Evolutionary conservation across 495 filamentous ascomycete genomes (phyloP), one percentile per base, ranked within the genome.

Genomic region (Patellaria atrata): DNA sequence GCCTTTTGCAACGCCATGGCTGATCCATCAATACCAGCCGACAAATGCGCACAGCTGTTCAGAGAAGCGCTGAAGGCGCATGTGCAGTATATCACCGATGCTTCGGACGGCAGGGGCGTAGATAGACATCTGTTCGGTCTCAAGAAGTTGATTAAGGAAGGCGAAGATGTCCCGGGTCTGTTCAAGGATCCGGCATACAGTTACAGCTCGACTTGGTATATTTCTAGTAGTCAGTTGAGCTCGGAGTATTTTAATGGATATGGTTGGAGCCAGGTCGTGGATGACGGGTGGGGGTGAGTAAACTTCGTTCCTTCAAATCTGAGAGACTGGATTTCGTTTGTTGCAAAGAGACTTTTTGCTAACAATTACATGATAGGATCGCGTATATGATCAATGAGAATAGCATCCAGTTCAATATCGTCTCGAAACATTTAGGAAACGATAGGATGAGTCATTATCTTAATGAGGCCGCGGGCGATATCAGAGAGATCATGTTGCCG

Each of bases 371-470:
- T 33, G n/a, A 6, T 37, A 54, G 53, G 14, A 92, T 99, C 57
- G 91, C 91, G 9, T 99, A 99, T 50, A 99, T 99, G 91, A 94
- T 99, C 51, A 99, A 99, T 52, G 89, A 99, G 69, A 92, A 91
- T 58, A 77, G 82, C 58, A 68, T 99, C 42, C 87, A 94, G 70
- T 96, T 96, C 70, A 99, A 99, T 65, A 80, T 99, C 52, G 83
- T 87, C 43, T 84, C 75, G 61, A 99, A 96, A 71, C 76, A 79
- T 35, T 64, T 93, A 16, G 14, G n/a, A 25, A 19, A 50, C 42
- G 73, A 93, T 49, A 77, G 82, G 52, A 93, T 99, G 86, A 81
- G 79, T 60, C 81, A 82, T 67, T 96, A 78, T 63, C 57, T 99
- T 50, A 89, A 78, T 52, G 87, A 94, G 62, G 89, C 91, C 1